A percentile compares a stretch with the other conserved stretches of the same genome.
phyloP scores from a whole-genome alignment of 75 land plant genomes.

The Cryptomeria japonica region DNA sequence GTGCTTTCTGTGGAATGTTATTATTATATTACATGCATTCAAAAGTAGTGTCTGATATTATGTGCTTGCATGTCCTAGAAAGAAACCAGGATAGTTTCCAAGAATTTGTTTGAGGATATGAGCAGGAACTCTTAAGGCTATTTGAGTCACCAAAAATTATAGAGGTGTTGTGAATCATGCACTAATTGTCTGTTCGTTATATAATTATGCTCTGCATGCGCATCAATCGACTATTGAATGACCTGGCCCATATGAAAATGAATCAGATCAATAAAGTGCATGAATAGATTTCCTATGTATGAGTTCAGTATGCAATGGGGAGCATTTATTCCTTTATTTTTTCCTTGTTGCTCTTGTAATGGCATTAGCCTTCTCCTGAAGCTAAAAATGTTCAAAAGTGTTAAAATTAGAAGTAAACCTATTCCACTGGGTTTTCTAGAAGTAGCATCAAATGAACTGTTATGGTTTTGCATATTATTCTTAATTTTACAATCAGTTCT shows the following conservation, averaged over 20 bases:
- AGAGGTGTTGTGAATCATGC: neutral
- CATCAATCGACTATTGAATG: neutral
- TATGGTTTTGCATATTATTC: neutral
- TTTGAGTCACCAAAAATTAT: neutral
- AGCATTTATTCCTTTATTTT: neutral
- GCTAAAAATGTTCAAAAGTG: neutral
- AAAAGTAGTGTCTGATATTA: neutral
- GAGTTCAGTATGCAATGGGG: neutral
- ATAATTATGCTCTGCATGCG: neutral
- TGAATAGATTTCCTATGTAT: neutral
- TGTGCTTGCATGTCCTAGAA: neutral
- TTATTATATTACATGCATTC: neutral
- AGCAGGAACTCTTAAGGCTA: neutral
- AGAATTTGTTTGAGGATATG: neutral
- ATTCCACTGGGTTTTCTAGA: neutral
- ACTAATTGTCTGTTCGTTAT: neutral
- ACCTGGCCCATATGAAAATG: neutral
- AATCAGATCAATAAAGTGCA: neutral
- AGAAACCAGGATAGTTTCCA: neutral
- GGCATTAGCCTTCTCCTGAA: neutral
- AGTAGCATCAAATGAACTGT: neutral
- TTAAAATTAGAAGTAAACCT: neutral
- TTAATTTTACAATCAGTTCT: neutral
- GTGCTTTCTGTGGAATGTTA: conserved; percentile 4
- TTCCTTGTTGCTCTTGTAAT: neutral